A percentile compares a stretch with the other conserved stretches of the same genome.
Evolutionary conservation across 305 asterid genomes (phyloP).

Genomic region (Lippia alba): DNA sequence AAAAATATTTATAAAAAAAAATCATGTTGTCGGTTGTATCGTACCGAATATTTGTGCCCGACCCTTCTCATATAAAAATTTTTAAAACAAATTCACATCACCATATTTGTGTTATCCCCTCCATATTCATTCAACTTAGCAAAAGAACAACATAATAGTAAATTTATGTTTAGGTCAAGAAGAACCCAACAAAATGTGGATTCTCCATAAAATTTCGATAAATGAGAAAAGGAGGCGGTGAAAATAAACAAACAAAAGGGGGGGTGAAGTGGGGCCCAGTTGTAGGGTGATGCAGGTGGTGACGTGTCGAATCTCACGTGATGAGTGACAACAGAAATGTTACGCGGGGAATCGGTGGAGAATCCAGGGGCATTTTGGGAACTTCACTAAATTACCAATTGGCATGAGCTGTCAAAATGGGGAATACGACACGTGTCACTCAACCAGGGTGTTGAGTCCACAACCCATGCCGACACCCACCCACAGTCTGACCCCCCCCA

Average conservation of each 20-base stretch:
- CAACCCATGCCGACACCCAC: not conserved
- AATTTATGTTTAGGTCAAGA: too few species aligned
- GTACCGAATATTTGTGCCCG: too few species aligned
- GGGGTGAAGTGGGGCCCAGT: conserved; percentile 18
- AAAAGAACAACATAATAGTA: too few species aligned
- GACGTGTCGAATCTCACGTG: conserved; percentile 33
- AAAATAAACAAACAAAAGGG: too few species aligned
- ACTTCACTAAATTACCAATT: not conserved
- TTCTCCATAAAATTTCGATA: too few species aligned
- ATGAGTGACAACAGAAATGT: conserved; percentile 13
- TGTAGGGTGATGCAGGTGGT: conserved; percentile 6
- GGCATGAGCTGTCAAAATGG: conserved; percentile 38
- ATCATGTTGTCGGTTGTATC: too few species aligned
- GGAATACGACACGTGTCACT: conserved; percentile 27
- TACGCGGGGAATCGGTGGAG: conserved; percentile 24
- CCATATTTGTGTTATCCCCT: too few species aligned
- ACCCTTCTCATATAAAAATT: too few species aligned
- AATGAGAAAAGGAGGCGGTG: not conserved
- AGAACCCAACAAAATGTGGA: too few species aligned
- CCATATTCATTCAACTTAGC: too few species aligned
- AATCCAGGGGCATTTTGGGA: conserved; percentile 17
- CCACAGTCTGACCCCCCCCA: not conserved
- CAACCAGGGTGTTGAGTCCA: not conserved
- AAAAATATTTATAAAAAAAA: too few species aligned
- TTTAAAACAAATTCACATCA: too few species aligned